Evolutionary conservation across 495 filamentous ascomycete genomes (phyloP).

Genomic region (Penicillium samsonianum): DNA sequence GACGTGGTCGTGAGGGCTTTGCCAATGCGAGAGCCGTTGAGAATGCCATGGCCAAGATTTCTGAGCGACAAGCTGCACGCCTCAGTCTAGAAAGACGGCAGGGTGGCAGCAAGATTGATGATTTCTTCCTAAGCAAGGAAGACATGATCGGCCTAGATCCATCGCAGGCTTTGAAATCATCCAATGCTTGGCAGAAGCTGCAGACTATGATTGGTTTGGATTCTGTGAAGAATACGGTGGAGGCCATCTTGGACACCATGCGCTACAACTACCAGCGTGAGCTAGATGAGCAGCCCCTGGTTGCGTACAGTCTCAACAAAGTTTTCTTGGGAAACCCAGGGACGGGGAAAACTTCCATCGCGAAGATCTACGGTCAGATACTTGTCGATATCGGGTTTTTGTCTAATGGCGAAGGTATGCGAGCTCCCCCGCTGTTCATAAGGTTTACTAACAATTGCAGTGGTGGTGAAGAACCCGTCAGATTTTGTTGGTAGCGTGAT

Average conservation of each 20-base stretch:
- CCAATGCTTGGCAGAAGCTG: conserved; percentile 59
- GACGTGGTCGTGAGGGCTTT: conserved; percentile 67
- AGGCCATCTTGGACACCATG: conserved; percentile 58
- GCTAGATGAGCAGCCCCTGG: conserved; percentile 54
- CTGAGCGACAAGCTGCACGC: conserved; percentile 59
- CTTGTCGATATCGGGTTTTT: conserved; percentile 61
- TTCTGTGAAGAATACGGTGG: conserved; percentile 63
- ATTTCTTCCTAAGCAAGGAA: conserved; percentile 56
- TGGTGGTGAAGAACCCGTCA: conserved; percentile 68
- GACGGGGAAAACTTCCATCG: conserved; percentile 77
- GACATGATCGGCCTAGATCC: conserved; percentile 72
- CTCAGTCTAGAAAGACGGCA: conserved; percentile 43
- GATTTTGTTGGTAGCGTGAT: conserved; percentile 68
- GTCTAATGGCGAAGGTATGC: conserved; percentile 62
- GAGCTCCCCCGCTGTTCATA: background rate
- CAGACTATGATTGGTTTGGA: conserved; percentile 60
- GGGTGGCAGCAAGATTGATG: conserved; percentile 34
- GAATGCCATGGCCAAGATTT: conserved; percentile 57
- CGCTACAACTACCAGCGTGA: conserved; percentile 63
- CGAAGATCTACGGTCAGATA: conserved; percentile 70
- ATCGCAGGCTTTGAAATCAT: conserved; percentile 47
- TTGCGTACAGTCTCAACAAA: conserved; percentile 65
- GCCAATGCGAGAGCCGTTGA: conserved; percentile 71
- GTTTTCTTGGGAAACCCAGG: conserved; percentile 72
- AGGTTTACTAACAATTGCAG: conserved; percentile 28